Evolutionary conservation across 2,329 filamentous ascomycete species (phyloP), one percentile per base, ranked within the genome.

Genomic region (Alternaria solani): DNA sequence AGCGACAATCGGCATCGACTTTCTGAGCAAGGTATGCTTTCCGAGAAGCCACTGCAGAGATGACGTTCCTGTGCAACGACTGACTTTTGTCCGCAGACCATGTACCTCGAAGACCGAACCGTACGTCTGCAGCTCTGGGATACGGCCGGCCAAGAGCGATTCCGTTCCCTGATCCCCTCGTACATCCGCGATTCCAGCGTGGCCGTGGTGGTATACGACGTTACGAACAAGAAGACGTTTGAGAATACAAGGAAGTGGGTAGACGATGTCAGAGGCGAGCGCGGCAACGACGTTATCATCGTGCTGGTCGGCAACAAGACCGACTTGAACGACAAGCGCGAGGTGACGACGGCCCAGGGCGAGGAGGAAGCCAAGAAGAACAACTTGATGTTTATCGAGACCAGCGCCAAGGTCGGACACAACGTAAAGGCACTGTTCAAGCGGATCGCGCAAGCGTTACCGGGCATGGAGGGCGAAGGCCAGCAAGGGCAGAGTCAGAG

Each of bases 231-330:
- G 66, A 97, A 98, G 82, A 96, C 93, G 25, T 99, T 99, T 84
- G 91, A 97, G 79, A 97, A 99, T 82, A 99, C 95, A 55, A 89
- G 94, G 76, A 99, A 99, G 86, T 99, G 96, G 95, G 96, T 99
- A 68, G 95, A 99, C 78, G 95, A 99, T 77, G 95, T 99, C 59
- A 88, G 95, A 64, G 94, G 94, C 52, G 95, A 99, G 84, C 88
- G 95, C 75, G 95, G 95, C 52, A 97, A 96, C 84, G 95, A 99
- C 81, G 96, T 99, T 62, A 99, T 99, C 74, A 98, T 99, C 74
- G 95, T 99, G 47, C 84, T 99, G 47, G 96, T 99, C 39, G 95
- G 95, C 69, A 99, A 99, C 86, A 99, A 99, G 89, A 99, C 95
- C 44, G 95, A 99, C 85, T 81, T 99, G 80, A 96, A 95, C 80